Evolutionary conservation across 2,329 filamentous ascomycete species (phyloP).

Genomic region (Pseudohalonectria lignicola): DNA sequence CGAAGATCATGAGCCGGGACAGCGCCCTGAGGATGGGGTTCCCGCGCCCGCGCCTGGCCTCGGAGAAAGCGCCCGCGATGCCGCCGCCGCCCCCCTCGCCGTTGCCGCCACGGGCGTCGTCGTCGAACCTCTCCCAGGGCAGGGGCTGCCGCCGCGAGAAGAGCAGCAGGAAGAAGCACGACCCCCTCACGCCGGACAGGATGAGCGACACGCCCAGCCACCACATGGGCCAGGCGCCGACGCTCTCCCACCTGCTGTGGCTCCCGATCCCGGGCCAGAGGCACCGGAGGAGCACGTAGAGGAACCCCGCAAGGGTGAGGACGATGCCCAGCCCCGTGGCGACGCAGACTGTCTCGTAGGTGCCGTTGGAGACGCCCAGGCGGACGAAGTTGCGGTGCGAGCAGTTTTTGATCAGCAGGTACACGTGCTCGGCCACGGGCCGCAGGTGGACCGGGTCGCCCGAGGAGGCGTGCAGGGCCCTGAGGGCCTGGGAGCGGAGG

Average conservation of each 20-base stretch:
- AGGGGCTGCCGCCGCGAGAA: slow-evolving; percentile 32
- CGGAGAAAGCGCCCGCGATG: slow-evolving; percentile 1
- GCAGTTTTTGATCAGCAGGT: slow-evolving; percentile 33
- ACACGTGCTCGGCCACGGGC: slow-evolving; percentile 33
- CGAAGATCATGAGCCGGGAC: slow-evolving; percentile 32
- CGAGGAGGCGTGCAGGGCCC: slow-evolving; percentile 15
- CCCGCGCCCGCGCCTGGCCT: neutral
- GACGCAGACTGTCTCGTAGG: slow-evolving; percentile 35
- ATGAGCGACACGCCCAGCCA: slow-evolving; percentile 29
- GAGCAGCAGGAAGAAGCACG: slow-evolving; percentile 35
- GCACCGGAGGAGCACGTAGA: slow-evolving; percentile 26
- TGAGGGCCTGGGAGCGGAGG: slow-evolving; percentile 26
- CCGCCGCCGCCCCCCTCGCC: neutral
- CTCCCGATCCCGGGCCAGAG: slow-evolving; percentile 24
- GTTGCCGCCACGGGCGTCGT: slow-evolving; percentile 14
- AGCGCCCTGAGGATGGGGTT: slow-evolving; percentile 16
- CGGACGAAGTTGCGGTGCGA: slow-evolving; percentile 39
- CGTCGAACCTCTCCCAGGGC: slow-evolving; percentile 36
- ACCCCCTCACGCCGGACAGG: slow-evolving; percentile 30
- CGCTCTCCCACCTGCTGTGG: slow-evolving; percentile 27
- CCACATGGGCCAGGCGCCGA: slow-evolving; percentile 34
- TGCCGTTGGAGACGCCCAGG: slow-evolving; percentile 40
- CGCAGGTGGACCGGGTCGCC: slow-evolving; percentile 21
- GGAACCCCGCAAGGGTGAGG: slow-evolving; percentile 25
- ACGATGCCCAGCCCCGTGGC: slow-evolving; percentile 30